Conservation (phyloP, 1,284 basidiomycete genomes). For the Lentinula novae-zelandiae region DNA sequence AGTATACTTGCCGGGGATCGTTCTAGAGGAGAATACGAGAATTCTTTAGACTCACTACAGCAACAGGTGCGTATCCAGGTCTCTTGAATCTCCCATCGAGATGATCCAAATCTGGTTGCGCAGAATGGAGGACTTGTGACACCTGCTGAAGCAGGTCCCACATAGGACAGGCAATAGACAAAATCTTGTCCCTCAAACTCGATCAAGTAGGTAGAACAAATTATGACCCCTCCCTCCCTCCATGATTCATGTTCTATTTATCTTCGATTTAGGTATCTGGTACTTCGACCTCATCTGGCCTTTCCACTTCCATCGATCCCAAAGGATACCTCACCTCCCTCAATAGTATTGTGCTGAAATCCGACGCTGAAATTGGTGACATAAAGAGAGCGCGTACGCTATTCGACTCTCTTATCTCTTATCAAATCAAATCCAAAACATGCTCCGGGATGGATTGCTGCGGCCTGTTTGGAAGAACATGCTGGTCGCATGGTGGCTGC, state of each 20-base stretch:
- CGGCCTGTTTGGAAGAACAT: constrained; percentile 93
- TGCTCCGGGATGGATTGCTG: constrained; percentile 97
- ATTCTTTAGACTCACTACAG: constrained; percentile 64
- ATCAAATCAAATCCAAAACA: constrained; percentile 98
- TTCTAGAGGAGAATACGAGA: constrained; percentile 73
- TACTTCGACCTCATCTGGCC: constrained; percentile 66
- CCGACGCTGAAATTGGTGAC: constrained; percentile 95
- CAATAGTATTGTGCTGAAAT: constrained; percentile 87
- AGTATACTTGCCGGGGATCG: constrained; percentile 86
- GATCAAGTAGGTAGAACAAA: constrained; percentile 63
- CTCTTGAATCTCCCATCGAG: not conserved
- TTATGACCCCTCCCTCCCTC: not conserved
- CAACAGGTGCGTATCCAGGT: constrained; percentile 49
- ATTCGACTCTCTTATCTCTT: constrained; percentile 90
- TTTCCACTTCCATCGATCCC: constrained; percentile 89
- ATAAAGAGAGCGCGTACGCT: constrained; percentile 97
- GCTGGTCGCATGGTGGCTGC: constrained; percentile 96
- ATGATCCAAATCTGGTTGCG: constrained; percentile 3
- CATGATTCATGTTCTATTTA: not conserved
- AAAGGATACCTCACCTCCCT: constrained; percentile 97
- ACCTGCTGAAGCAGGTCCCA: constrained; percentile 78
- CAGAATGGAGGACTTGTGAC: constrained; percentile 74
- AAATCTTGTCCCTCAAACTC: constrained; percentile 89
- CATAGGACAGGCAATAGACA: constrained; percentile 97
- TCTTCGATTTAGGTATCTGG: constrained; percentile 58